Conservation (phyloP, 1,284 basidiomycete species). For the Sporisorium reilianum region DNA sequence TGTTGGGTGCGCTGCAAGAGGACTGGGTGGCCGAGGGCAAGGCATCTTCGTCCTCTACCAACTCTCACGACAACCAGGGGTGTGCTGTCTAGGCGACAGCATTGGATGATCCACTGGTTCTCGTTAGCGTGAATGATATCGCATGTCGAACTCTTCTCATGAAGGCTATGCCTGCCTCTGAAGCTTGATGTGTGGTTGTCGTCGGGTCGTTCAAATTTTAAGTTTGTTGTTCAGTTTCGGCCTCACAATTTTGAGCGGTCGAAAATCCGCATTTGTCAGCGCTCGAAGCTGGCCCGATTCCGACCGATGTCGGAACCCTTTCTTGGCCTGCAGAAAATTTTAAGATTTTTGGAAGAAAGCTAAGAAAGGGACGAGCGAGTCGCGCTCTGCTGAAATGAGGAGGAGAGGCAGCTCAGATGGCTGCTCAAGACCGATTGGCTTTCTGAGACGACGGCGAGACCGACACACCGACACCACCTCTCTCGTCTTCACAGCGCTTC, state of each 20-base stretch:
- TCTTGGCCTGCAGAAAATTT: constrained; percentile 13
- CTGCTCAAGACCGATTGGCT: neutral
- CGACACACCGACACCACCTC: neutral
- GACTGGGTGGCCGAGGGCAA: neutral
- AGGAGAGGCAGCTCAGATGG: neutral
- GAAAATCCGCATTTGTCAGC: constrained; percentile 4
- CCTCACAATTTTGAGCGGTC: neutral
- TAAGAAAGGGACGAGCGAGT: neutral
- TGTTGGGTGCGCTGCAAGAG: constrained; percentile 21
- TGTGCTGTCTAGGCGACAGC: constrained; percentile 1
- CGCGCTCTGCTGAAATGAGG: too few relatives aligned
- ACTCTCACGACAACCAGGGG: neutral
- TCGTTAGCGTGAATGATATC: neutral
- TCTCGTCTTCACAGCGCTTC: neutral
- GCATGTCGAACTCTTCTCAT: neutral
- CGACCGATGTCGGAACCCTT: constrained; percentile 6
- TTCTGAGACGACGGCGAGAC: neutral
- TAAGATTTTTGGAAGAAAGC: constrained; percentile 15
- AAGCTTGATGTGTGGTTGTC: neutral
- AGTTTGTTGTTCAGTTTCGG: neutral
- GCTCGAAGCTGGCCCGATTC: neutral
- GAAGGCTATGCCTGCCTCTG: neutral
- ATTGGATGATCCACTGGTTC: neutral
- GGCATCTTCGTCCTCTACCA: neutral
- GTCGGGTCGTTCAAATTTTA: neutral